Conservation (phyloP, 768 basidiomycete genomes). For the Kwoniella heveanensis region DNA sequence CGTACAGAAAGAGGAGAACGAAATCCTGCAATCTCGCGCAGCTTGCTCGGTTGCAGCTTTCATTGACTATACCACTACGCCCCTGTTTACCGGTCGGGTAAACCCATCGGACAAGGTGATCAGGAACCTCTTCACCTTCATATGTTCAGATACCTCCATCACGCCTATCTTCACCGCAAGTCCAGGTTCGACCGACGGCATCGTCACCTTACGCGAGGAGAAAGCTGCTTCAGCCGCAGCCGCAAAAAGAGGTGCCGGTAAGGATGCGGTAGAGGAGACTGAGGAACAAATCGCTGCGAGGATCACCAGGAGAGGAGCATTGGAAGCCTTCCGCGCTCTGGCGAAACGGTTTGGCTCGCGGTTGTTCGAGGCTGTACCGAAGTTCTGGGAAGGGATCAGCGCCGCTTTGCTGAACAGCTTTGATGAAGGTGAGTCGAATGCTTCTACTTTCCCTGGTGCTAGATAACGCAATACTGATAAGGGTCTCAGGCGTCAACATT, state of each 20-base stretch:
- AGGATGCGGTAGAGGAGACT: slow-evolving; percentile 43
- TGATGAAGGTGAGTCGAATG: not conserved
- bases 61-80: slow-evolving; percentile 74
- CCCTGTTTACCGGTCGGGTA: slow-evolving; percentile 63
- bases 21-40: slow-evolving; percentile 82
- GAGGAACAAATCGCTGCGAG: slow-evolving; percentile 68
- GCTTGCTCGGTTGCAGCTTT: slow-evolving; percentile 84
- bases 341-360: slow-evolving; percentile 72
- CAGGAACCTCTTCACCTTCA: slow-evolving; percentile 93
- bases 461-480: not conserved
- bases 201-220: slow-evolving; percentile 67
- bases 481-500: not conserved
- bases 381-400: slow-evolving; percentile 91
- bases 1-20: slow-evolving; percentile 68
- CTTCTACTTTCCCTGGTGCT: no score
- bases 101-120: slow-evolving; percentile 95
- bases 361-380: slow-evolving; percentile 79
- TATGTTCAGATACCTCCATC: slow-evolving; percentile 85
- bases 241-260: slow-evolving; percentile 25
- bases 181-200: slow-evolving; percentile 61
- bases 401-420: slow-evolving; percentile 65
- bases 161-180: slow-evolving; percentile 82
- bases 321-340: slow-evolving; percentile 76
- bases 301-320: slow-evolving; percentile 81
- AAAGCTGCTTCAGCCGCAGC: slow-evolving; percentile 35